Percentiles rank a stretch among this genome's conserved stretches.
Conservation (phyloP, 495 filamentous ascomycete genomes). For the Echria macrotheca region DNA sequence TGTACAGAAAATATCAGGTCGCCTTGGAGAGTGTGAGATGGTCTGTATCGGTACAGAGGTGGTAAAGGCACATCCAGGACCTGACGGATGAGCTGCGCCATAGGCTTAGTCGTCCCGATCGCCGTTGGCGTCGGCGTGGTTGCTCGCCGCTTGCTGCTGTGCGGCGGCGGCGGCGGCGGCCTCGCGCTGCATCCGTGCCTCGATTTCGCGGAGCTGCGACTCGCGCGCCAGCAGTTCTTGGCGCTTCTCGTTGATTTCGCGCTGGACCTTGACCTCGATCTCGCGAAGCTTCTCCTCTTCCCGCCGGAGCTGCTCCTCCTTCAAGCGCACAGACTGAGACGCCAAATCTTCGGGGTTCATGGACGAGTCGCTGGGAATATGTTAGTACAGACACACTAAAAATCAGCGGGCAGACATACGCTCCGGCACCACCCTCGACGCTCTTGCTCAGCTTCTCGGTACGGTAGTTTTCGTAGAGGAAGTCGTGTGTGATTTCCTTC, state of each 20-base stretch:
- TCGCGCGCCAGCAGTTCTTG: constrained; percentile 97
- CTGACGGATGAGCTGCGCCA: background rate
- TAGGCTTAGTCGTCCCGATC: constrained; percentile 39
- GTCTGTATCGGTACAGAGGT: constrained; percentile 19
- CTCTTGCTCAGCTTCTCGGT: constrained; percentile 99
- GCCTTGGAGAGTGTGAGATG: constrained; percentile 12
- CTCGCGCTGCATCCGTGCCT: constrained; percentile 57
- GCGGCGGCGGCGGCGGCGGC: constrained; percentile 31
- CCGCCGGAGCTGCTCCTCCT: constrained; percentile 97
- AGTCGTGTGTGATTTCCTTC: constrained; percentile 99
- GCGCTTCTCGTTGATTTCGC: constrained; percentile 99
- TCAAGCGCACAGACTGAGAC: constrained; percentile 91
- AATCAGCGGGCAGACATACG: constrained; percentile 54
- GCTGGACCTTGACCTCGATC: constrained; percentile 98
- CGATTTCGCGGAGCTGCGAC: constrained; percentile 94
- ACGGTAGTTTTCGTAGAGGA: constrained; percentile 99
- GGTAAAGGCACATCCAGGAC: constrained; percentile 10
- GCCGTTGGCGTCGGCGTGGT: constrained; percentile 44
- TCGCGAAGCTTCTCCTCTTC: constrained; percentile 99
- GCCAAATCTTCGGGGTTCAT: constrained; percentile 98
- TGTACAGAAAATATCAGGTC: constrained; percentile 24
- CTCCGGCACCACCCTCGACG: constrained; percentile 80
- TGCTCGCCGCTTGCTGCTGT: constrained; percentile 21
- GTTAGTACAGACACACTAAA: constrained; percentile 27
- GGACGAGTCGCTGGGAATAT: constrained; percentile 58